phyloP scores from a whole-genome alignment of 148 eudicot species.

The Amaranthus cruentus region DNA sequence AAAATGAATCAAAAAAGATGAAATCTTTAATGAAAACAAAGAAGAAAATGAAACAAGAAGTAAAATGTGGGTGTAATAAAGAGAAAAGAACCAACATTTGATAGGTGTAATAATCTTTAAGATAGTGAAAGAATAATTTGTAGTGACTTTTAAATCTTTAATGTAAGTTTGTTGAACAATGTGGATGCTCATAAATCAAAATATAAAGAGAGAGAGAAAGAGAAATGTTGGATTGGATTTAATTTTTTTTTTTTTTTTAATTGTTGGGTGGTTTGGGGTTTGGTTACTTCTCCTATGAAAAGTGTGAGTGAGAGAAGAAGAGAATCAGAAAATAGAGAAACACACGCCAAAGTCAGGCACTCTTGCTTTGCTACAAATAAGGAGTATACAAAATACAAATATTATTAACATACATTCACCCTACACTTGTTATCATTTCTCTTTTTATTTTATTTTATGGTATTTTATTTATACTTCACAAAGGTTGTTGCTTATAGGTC shows the following conservation, averaged over 20 bases:
- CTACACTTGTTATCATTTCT: too few species aligned
- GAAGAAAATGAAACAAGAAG: not conserved
- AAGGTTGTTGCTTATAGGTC: too few species aligned
- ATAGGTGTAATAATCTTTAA: not conserved
- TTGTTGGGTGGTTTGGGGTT: not conserved
- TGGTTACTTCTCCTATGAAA: too few species aligned
- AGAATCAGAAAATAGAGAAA: too few species aligned
- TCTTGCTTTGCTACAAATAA: too few species aligned
- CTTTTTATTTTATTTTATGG: too few species aligned
- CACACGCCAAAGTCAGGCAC: too few species aligned
- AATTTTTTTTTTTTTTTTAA: not conserved
- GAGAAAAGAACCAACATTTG: conserved; percentile 33
- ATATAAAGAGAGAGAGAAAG: not conserved
- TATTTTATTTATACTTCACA: too few species aligned
- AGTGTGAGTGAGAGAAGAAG: too few species aligned
- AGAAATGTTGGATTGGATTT: not conserved
- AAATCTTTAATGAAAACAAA: not conserved
- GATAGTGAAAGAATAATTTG: conserved; percentile 4
- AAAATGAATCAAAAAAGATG: not conserved
- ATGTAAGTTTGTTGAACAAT: conserved; percentile 17
- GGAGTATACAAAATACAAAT: too few species aligned
- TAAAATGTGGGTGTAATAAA: not conserved
- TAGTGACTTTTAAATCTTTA: conserved; percentile 4
- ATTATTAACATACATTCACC: too few species aligned
- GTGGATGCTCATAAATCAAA: conserved; percentile 19